Evolutionary conservation across 441 rosid genomes (phyloP), one percentile per base, ranked within the genome.

Genomic region (Oxalis stricta): DNA sequence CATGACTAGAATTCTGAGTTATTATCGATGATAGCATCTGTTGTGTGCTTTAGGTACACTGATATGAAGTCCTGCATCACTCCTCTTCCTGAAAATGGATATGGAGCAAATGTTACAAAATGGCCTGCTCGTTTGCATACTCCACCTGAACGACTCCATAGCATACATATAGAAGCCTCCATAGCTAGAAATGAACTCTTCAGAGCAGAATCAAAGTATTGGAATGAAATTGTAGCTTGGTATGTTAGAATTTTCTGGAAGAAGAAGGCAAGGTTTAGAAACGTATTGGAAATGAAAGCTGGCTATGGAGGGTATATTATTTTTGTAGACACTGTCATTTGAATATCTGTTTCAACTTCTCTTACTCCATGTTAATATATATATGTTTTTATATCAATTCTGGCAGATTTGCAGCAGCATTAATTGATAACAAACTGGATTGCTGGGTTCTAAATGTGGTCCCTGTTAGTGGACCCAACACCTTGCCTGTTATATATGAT

Each of bases 221-320:
- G 99, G 99, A 55, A 49, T 12, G 95, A 79, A 56, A 87, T 69
- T 50, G 66, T 92, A 48, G 65, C 60, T 30, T 61, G 88, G 59
- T 92, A 79, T 59, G 77, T 82, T 18, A 75, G 81, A 14, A 79
- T 59, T 58, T 71, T 82, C 44, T 82, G 66, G 31, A 84, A 95
- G 99, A 82, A 77, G 72, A 65, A 79, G 63, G 53, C 66, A 48
- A 84, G 66, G 54, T 53, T 87, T 12, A 76, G 97, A 87, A 92
- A 92, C 58, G 89, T 92, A 8, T 19, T 92, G 79, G 99, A 92
- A 71, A 87, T 92, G 97, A 92, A 60, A 70, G 95, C 97, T 50
- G 75, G 88, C 71, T 92, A 66, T 73, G 99, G 95, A 71, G 96
- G 99, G 97, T 87, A 76, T 19, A 2, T 1, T 52, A 22, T 58